A percentile compares a stretch with the other conserved stretches of the same genome.
Conservation (phyloP, 495 filamentous ascomycete species). For the Chaetomidium leptoderma region DNA sequence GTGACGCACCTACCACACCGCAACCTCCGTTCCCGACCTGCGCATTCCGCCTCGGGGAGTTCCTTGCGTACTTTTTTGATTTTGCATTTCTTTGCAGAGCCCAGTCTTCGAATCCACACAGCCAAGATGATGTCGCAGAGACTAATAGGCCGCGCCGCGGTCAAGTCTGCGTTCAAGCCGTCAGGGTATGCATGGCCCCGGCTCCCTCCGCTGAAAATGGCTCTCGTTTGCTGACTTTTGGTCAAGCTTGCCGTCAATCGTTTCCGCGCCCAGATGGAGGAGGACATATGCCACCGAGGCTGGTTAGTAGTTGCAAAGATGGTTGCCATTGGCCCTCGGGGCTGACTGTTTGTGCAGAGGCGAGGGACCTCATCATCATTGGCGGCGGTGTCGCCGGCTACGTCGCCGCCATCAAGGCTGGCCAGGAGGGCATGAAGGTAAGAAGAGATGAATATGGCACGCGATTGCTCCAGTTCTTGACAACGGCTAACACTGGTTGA, state of each 20-base stretch:
- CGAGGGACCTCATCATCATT: slow-evolving; percentile 90
- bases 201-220: slow-evolving; percentile 24
- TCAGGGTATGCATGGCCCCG: slow-evolving; percentile 45
- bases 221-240: slow-evolving; percentile 30
- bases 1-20: slow-evolving; percentile 4
- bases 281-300: slow-evolving; percentile 76
- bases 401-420: slow-evolving; percentile 98
- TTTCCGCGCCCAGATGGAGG: slow-evolving; percentile 56
- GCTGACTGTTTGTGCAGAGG: slow-evolving; percentile 53
- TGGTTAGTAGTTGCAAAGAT: slow-evolving; percentile 49
- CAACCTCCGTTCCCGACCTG: slow-evolving; percentile 6
- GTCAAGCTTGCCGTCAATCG: slow-evolving; percentile 54
- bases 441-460: slow-evolving; percentile 13
- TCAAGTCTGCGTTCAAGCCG: slow-evolving; percentile 59
- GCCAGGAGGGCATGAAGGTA: slow-evolving; percentile 96
- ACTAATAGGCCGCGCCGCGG: slow-evolving; percentile 61
- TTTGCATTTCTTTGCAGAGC: slow-evolving; percentile 21
- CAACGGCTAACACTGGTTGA: slow-evolving; percentile 3
- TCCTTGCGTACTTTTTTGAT: slow-evolving; percentile 20
- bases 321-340: slow-evolving; percentile 7
- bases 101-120: slow-evolving; percentile 1
- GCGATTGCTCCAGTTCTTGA: not conserved
- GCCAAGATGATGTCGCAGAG: slow-evolving; percentile 63
- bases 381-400: slow-evolving; percentile 98
- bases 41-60: slow-evolving; percentile 8